phyloP scores from a whole-genome alignment of 1,284 basidiomycete species.

The Mycosarcoma mackinlayi region DNA sequence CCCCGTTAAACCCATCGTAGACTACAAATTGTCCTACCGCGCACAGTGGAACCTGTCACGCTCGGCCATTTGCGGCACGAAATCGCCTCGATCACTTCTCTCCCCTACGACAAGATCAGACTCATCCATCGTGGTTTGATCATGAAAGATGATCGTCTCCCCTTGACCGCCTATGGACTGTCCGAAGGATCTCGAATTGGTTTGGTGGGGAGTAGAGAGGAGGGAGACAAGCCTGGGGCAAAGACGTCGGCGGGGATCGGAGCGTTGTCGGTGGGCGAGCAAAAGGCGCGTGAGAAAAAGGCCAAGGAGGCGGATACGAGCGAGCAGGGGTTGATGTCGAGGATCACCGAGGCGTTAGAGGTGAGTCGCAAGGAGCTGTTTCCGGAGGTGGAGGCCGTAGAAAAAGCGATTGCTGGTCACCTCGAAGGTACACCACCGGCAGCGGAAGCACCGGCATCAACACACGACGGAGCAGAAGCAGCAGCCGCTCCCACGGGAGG shows the following conservation, averaged over 20 bases:
- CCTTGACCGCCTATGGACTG: constrained; percentile 57
- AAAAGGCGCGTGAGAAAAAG: constrained; percentile 46
- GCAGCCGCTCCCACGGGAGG: background rate
- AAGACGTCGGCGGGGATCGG: constrained; percentile 27
- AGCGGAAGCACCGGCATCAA: background rate
- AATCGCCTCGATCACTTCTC: constrained; percentile 54
- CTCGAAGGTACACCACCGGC: too few relatives aligned
- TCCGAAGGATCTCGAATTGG: constrained; percentile 57
- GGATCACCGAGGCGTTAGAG: constrained; percentile 53
- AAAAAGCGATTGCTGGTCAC: constrained; percentile 20
- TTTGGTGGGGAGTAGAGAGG: constrained; percentile 51
- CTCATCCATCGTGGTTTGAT: constrained; percentile 59
- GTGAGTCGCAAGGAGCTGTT: constrained; percentile 46
- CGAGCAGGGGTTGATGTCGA: constrained; percentile 49
- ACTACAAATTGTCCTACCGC: constrained; percentile 50
- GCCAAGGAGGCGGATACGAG: constrained; percentile 33
- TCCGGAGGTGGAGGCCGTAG: constrained; percentile 58
- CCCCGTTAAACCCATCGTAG: constrained; percentile 11
- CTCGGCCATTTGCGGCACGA: constrained; percentile 60
- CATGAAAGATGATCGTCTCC: constrained; percentile 59
- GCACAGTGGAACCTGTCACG: constrained; percentile 36
- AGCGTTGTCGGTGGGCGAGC: constrained; percentile 35
- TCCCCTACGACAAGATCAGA: constrained; percentile 57
- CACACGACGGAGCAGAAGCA: background rate
- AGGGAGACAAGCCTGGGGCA: constrained; percentile 46